phyloP scores from a whole-genome alignment of 768 basidiomycete genomes.

The Daedaleopsis sinensis region DNA sequence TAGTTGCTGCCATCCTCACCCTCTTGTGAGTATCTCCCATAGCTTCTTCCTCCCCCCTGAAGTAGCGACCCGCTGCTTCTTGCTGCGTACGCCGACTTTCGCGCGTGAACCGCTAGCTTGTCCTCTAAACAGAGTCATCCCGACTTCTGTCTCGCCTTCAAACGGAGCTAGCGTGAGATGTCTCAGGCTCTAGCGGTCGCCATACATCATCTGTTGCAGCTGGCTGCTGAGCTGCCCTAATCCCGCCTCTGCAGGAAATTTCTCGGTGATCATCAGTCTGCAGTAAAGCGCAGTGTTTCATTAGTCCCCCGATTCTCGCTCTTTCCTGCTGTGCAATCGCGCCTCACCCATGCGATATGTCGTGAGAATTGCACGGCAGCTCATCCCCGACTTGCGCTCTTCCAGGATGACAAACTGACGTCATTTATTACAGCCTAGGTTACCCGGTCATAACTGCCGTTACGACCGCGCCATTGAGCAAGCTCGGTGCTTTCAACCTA shows the following conservation, averaged over 20 bases:
- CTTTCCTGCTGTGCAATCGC: too few species aligned
- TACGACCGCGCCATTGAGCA: slow-evolving; percentile 24
- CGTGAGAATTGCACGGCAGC: too few species aligned
- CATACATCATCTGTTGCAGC: too few species aligned
- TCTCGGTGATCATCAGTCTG: not conserved
- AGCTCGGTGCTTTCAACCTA: slow-evolving; percentile 44
- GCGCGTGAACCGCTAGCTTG: too few species aligned
- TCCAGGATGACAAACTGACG: not conserved
- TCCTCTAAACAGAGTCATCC: not conserved
- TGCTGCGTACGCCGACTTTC: not conserved
- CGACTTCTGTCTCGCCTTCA: not conserved
- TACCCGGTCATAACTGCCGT: slow-evolving; percentile 40
- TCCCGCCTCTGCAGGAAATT: not conserved
- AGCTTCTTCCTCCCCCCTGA: not conserved
- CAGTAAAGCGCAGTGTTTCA: not conserved
- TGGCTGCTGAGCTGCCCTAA: too few species aligned
- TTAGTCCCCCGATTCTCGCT: not conserved
- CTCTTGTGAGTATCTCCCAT: slow-evolving; percentile 31
- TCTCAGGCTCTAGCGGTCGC: too few species aligned
- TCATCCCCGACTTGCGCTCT: not conserved
- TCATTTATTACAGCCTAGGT: slow-evolving; percentile 32
- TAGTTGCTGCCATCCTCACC: slow-evolving; percentile 33
- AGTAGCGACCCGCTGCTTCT: not conserved
- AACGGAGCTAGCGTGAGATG: not conserved
- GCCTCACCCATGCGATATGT: too few species aligned